These are phyloP conservation scores for Sclerotinia sclerotiorum DNA, from an alignment of 2,329 filamentous ascomycete species.

Conservation along the genomic window DNA sequence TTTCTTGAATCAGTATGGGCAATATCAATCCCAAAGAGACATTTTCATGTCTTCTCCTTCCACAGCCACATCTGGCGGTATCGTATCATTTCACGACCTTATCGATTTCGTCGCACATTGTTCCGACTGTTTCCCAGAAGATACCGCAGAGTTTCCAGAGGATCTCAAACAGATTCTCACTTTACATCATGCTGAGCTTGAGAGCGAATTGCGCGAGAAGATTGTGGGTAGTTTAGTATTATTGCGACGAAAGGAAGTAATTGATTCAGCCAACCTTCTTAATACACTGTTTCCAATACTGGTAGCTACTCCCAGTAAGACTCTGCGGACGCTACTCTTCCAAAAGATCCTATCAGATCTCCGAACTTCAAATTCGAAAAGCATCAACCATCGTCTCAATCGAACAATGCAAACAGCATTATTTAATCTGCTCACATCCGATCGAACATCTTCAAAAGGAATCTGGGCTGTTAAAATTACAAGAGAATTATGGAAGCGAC, in stretches of 20 bases:
- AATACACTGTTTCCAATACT: slow-evolving; percentile 94
- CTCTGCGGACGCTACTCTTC: slow-evolving; percentile 78
- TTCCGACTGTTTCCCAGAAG: slow-evolving; percentile 85
- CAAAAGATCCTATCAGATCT: slow-evolving; percentile 90
- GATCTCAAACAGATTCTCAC: slow-evolving; percentile 80
- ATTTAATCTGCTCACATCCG: slow-evolving; percentile 85
- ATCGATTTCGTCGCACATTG: slow-evolving; percentile 94
- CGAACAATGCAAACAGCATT: slow-evolving; percentile 89
- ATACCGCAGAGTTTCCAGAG: slow-evolving; percentile 73
- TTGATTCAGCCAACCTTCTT: slow-evolving; percentile 79
- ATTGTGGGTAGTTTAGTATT: slow-evolving; percentile 87
- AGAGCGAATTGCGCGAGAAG: slow-evolving; percentile 87
- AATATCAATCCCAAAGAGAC: slow-evolving; percentile 88
- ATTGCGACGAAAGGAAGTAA: slow-evolving; percentile 84
- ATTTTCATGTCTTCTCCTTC: slow-evolving; percentile 85
- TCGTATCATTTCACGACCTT: slow-evolving; percentile 83
- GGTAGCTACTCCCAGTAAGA: slow-evolving; percentile 88
- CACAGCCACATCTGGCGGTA: slow-evolving; percentile 72
- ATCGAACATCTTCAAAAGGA: slow-evolving; percentile 79
- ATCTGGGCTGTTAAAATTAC: slow-evolving; percentile 97
- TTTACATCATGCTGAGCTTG: slow-evolving; percentile 77
- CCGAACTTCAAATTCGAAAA: slow-evolving; percentile 80
- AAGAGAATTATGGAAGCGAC: slow-evolving; percentile 91
- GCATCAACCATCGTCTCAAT: slow-evolving; percentile 90
- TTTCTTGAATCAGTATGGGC: slow-evolving; percentile 82